Evolutionary conservation across 148 eudicot genomes (phyloP), one percentile per base, ranked within the genome.

Genomic region (Suaeda aralocaspica): DNA sequence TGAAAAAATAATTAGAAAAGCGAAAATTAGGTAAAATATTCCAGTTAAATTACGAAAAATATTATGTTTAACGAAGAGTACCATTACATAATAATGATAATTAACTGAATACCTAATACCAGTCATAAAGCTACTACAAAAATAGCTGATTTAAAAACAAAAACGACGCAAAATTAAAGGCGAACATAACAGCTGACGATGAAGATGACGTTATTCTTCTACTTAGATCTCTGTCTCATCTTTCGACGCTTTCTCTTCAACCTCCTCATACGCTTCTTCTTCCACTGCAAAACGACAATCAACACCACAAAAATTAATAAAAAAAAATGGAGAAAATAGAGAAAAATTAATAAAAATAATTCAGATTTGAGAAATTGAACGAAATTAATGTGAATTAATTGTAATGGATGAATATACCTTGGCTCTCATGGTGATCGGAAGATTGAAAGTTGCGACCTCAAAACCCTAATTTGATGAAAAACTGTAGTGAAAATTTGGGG

Each of bases 231-330:
- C 56, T 71, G 74, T 49, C 74, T 71, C 74, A 71, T 71, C 74
- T 71, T 71, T 71, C 74, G 46, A 48, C 74, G 74, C 74, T 71
- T 71, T 34, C 74, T 71, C 74, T 71, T 71, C 67, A 71, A 71
- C 29, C 74, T 48, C 74, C 74, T 71, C 74, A 71, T 71, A 48
- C 74, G 74, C 67, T 71, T 71, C 74, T 71, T 71, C 74, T 71
- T 71, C 74, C 74, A 71, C 74, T 71, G 33, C 26, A 65, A 36
- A 52, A 10, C 44, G 51, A 7, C 29, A 69, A 49, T 18, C 25
- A 33, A 55, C 36, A 11, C 6, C 31, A 16, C 9, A n/a, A 31
- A 67, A 31, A 19, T 2, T 7, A 46, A 16, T 14, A 16, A 48
- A 26, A 25, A 4, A 12, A 8, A 44, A 45, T 8, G 9, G 8